A percentile compares a stretch with the other conserved stretches of the same genome.
phyloP scores from a whole-genome alignment of 2,329 filamentous ascomycete species.

The Xylaria sp. region DNA sequence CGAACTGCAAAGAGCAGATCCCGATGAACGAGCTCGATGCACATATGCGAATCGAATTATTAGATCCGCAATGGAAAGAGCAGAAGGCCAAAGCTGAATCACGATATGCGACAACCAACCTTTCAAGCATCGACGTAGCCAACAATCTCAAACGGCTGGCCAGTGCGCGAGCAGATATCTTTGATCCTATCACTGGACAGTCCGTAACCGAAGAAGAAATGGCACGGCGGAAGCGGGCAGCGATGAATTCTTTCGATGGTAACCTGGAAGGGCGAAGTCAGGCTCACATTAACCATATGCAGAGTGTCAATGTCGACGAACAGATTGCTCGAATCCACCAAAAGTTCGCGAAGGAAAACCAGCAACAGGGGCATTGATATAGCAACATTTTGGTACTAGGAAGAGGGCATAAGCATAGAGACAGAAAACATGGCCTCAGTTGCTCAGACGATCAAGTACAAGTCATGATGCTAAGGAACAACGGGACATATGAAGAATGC shows the following conservation, averaged over 20 bases:
- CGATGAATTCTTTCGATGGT: slow-evolving; percentile 72
- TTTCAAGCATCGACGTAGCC: slow-evolving; percentile 86
- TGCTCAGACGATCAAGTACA: slow-evolving; percentile 8
- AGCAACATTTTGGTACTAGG: background rate
- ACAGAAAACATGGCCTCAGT: background rate
- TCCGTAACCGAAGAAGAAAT: slow-evolving; percentile 77
- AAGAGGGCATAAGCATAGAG: background rate
- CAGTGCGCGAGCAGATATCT: slow-evolving; percentile 86
- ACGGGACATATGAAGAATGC: background rate
- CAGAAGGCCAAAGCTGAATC: slow-evolving; percentile 90
- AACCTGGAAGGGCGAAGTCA: slow-evolving; percentile 68
- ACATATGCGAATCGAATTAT: slow-evolving; percentile 93
- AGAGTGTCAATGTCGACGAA: slow-evolving; percentile 82
- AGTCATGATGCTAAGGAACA: background rate
- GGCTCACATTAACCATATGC: slow-evolving; percentile 66
- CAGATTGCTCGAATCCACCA: slow-evolving; percentile 76
- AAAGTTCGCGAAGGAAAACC: slow-evolving; percentile 59
- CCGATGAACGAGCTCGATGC: slow-evolving; percentile 87
- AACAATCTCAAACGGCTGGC: slow-evolving; percentile 96
- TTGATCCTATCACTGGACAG: slow-evolving; percentile 77
- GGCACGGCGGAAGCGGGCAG: slow-evolving; percentile 79
- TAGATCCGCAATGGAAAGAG: slow-evolving; percentile 95
- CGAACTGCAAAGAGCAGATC: slow-evolving; percentile 92
- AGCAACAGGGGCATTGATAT: slow-evolving; percentile 35
- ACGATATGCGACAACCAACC: slow-evolving; percentile 84